Evolutionary conservation across 176 grass and related monocot species (phyloP), one percentile per base, ranked within the genome.

Genomic region (Leersia perrieri): DNA sequence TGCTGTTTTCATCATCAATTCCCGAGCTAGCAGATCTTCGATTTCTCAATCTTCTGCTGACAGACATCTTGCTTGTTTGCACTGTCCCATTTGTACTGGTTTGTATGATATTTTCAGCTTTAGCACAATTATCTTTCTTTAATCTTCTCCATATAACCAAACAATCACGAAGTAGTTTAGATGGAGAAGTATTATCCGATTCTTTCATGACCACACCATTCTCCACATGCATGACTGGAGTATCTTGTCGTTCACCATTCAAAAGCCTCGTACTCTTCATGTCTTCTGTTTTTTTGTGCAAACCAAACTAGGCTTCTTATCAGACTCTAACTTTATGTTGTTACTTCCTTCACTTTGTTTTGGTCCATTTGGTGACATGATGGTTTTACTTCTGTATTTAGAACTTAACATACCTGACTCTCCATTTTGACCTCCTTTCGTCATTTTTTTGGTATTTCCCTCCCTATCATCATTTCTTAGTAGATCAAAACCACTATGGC

Each of bases 101-200:
- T 26, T 80, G n/a, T 51, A 58, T 18, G 9, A 30, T 6, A 49
- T 51, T 76, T 32, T 70, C 79, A 82, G 72, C 53, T 68, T 53
- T 58, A 70, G 85, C 51, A 77, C 63, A 41, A 32, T 3, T 63
- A 39, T 63, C 40, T 31, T 77, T 76, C 73, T 66, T 76, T 70
- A 82, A 51, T 77, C 68, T 45, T 82, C 64, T 82, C 85, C 85
- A 82, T 20, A 82, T 18, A 68, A 26, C 31, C 33, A 82, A 70
- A 76, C 79, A 82, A 55, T 82, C 79, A 25, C 55, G 85, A 82
- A 76, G 38, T 33, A 76, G 41, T 69, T 82, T 39, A 40, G 78
- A 69, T 32, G 22, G 63, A 47, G 80, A 55, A 66, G 34, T 11
- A 81, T 38, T 71, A 53, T 53, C 72, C 55, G 32, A 53, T 77